A percentile compares a stretch with the other conserved stretches of the same genome.
These are phyloP conservation scores for Penicillium simplicissimum DNA, from an alignment of 495 filamentous ascomycete genomes.

Conservation along the genomic window DNA sequence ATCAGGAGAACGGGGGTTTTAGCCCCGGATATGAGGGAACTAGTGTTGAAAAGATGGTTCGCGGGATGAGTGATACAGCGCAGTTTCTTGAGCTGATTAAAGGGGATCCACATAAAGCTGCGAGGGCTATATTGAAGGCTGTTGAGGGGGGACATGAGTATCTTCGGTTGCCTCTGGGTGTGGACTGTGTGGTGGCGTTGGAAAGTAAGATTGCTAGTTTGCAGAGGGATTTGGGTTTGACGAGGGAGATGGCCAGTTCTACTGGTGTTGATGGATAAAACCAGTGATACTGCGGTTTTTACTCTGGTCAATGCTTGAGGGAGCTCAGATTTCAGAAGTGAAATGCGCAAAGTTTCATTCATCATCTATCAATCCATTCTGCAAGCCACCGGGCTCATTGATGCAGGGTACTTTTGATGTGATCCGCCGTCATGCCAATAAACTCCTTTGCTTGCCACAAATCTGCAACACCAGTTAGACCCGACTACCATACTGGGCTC, in stretches of 20 bases:
- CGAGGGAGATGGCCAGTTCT: conserved; percentile 13
- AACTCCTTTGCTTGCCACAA: conserved; percentile 34
- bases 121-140: conserved; percentile 16
- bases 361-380: neutral
- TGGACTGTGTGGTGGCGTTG: conserved; percentile 24
- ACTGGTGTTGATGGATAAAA: conserved; percentile 12
- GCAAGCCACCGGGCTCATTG: neutral
- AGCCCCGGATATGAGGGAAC: conserved; percentile 44
- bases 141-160: conserved; percentile 11
- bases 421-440: conserved; percentile 29
- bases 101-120: conserved; percentile 27
- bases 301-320: too few relatives aligned
- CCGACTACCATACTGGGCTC: neutral
- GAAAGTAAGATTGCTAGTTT: conserved; percentile 26
- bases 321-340: too few relatives aligned
- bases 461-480: conserved; percentile 16
- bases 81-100: conserved; percentile 7
- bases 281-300: too few relatives aligned
- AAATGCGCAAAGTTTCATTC: too few relatives aligned
- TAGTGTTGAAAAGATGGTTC: conserved; percentile 37
- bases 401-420: conserved; percentile 27
- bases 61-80: neutral
- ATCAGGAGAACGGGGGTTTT: conserved; percentile 18
- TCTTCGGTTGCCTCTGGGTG: conserved; percentile 22
- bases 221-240: conserved; percentile 22